These are phyloP conservation scores for Fusarium nelsonii DNA, from an alignment of 2,329 filamentous ascomycete species.

Conservation along the genomic window DNA sequence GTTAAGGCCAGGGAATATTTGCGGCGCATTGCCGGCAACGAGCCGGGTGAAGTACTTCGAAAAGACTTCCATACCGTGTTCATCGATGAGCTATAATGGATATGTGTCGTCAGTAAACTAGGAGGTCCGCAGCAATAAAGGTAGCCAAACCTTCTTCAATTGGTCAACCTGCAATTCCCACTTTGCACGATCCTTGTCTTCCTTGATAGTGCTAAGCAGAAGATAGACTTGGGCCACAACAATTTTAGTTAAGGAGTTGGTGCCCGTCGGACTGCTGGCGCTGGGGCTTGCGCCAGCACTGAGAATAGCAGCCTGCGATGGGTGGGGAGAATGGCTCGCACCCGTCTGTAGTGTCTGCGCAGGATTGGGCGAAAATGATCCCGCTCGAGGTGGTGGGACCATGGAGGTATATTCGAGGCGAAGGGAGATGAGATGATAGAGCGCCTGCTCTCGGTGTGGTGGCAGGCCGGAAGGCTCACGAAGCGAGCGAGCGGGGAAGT, in stretches of 20 bases:
- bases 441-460: constrained; percentile 54
- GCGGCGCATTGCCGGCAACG: constrained; percentile 88
- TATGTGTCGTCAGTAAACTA: constrained; percentile 38
- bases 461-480: constrained; percentile 53
- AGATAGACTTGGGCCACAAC: constrained; percentile 96
- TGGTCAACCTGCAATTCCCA: constrained; percentile 93
- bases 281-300: constrained; percentile 72
- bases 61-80: constrained; percentile 99
- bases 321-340: constrained; percentile 67
- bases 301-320: constrained; percentile 67
- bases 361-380: constrained; percentile 74
- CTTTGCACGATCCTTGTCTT: constrained; percentile 90
- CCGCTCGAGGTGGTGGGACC: constrained; percentile 71
- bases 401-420: constrained; percentile 61
- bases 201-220: constrained; percentile 92
- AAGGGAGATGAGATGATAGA: constrained; percentile 49
- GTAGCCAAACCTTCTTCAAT: constrained; percentile 80
- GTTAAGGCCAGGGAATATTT: constrained; percentile 87
- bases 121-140: not conserved
- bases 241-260: constrained; percentile 85
- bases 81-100: constrained; percentile 82
- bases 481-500: constrained; percentile 46
- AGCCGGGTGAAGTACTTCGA: constrained; percentile 95
- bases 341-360: constrained; percentile 69
- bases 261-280: constrained; percentile 72